phyloP scores from a whole-genome alignment of 164 flowering plant genomes.

The Saururus chinensis region DNA sequence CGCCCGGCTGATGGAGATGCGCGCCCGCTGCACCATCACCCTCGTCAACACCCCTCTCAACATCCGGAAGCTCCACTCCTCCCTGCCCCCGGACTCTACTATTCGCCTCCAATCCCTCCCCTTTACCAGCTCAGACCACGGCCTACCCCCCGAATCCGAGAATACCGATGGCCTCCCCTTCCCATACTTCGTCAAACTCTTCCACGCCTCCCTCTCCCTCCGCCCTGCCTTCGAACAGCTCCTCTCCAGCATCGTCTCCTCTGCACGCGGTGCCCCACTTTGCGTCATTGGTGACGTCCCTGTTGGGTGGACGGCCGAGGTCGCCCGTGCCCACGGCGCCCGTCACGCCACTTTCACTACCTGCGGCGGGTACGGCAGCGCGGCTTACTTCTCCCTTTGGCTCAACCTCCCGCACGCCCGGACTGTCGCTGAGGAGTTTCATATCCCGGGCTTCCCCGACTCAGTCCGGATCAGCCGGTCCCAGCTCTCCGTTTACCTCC shows the following conservation, averaged over 20 bases:
- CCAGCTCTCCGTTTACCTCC: background rate
- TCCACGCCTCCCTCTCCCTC: conserved; percentile 7
- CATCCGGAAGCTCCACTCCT: conserved; percentile 5
- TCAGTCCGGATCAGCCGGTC: conserved; percentile 5
- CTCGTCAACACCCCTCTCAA: conserved; percentile 14
- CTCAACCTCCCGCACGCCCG: conserved; percentile 8
- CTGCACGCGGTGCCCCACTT: background rate
- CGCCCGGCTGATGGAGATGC: conserved; percentile 1
- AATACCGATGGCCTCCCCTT: conserved; percentile 11
- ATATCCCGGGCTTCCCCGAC: conserved; percentile 4
- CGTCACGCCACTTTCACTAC: conserved; percentile 4
- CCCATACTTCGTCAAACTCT: background rate
- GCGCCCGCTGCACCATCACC: background rate
- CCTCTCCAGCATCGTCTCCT: background rate
- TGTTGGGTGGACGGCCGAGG: conserved; percentile 7
- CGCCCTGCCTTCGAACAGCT: conserved; percentile 7
- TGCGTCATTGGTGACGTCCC: conserved; percentile 12
- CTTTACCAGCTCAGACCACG: conserved; percentile 14
- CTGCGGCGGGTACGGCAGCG: conserved; percentile 5
- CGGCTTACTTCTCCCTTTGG: conserved; percentile 3
- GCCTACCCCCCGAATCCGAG: conserved; percentile 10
- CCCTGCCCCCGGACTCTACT: conserved; percentile 5
- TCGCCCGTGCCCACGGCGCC: conserved; percentile 1
- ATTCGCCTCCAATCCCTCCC: conserved; percentile 11
- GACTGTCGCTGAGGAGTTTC: conserved; percentile 6